Conservation (phyloP, 1,139 yeast species). For the Dujonia santamariae region DNA sequence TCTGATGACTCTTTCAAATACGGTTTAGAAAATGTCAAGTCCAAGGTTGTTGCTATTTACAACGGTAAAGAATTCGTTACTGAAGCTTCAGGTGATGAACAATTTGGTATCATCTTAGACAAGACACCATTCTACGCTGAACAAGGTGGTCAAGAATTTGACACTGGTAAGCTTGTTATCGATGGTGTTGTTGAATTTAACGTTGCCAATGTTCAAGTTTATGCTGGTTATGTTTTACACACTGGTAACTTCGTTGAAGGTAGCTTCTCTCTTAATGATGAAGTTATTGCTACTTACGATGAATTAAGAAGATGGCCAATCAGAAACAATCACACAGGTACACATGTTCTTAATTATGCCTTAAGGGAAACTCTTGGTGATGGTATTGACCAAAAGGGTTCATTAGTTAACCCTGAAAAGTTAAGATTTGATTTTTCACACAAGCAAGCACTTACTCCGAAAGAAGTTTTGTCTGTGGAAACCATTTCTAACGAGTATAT, state of each 20-base stretch:
- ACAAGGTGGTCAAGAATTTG: constrained; percentile 98
- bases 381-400: constrained; percentile 92
- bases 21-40: constrained; percentile 59
- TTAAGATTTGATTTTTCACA: constrained; percentile 94
- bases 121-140: constrained; percentile 96
- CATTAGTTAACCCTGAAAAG: constrained; percentile 92
- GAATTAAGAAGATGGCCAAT: constrained; percentile 96
- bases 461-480: constrained; percentile 77
- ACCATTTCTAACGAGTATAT: constrained; percentile 68
- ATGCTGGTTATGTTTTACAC: constrained; percentile 93
- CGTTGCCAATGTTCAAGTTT: constrained; percentile 87
- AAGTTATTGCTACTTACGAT: constrained; percentile 82
- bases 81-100: constrained; percentile 40
- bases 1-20: constrained; percentile 82
- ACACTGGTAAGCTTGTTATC: constrained; percentile 86
- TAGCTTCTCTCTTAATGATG: constrained; percentile 58
- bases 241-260: constrained; percentile 88
- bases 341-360: constrained; percentile 90
- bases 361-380: constrained; percentile 84
- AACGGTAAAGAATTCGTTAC: constrained; percentile 62
- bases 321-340: constrained; percentile 97
- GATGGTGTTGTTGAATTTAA: constrained; percentile 86
- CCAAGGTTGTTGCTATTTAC: constrained; percentile 68
- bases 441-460: constrained; percentile 71
- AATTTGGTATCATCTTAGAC: constrained; percentile 79